Base-by-base conservation (phyloP, 495 filamentous ascomycete species). In the Podospora anserina region DNA sequence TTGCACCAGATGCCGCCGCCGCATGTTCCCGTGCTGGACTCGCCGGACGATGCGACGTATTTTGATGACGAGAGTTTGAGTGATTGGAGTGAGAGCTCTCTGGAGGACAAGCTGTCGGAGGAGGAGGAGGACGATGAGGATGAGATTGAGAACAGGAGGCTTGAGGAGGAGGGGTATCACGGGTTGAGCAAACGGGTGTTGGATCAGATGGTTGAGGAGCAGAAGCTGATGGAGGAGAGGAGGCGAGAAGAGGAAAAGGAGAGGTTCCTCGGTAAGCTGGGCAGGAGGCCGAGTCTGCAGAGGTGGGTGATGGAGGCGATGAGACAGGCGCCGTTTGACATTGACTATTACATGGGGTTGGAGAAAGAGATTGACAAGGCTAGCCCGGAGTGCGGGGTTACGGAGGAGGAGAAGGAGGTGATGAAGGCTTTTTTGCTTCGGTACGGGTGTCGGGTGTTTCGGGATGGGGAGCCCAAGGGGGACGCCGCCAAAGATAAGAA, bases 11-110 rank as follows among this genome's bases (percentile, higher is more conserved):
- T 85, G 63, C 77, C 81, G 44, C 92, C 94, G 13, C 94, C 93
- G 4, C 90, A 92, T 69, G 82, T 96, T 5, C 94, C 94, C 54
- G 77, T 77, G 26, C 88, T 96, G 34, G 83, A 81, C 39, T 80
- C 83, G 27, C 83, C 85, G 72, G 92, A 94, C 67, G 92, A 97
- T 70, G 97, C 93, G 15, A 89, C 91, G 66, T 97, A 96, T 75
- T 97, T 97, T 69, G 91, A 96, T 63, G 90, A 94, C 63, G 89
- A 90, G 69, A 80, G 87, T n/a, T 85, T 91, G 66, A 88, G 83
- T 49, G 83, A 85, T 68, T 84, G 81, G 76, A 83, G 79, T 6
- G 79, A 81, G 39, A 77, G 72, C 63, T 80, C n/a, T 2, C 6
- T 5, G 7, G n/a, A 19, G 19, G 55, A 58, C 15, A 3, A 23